A percentile compares a stretch with the other conserved stretches of the same genome.
phyloP scores from a whole-genome alignment of 1,139 yeast genomes.

The Debaryomyces subglobosus region DNA sequence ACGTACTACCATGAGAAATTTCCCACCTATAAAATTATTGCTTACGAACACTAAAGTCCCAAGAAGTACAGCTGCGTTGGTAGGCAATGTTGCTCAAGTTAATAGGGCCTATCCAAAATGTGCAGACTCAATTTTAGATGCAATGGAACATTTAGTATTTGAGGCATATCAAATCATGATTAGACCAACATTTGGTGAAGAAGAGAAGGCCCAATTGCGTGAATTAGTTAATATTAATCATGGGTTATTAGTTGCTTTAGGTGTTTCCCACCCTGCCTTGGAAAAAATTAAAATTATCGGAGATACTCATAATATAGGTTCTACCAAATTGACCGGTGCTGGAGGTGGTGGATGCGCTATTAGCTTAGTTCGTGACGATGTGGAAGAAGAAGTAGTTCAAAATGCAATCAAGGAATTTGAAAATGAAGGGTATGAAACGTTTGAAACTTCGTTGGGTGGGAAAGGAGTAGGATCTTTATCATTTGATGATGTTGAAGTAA shows the following conservation, averaged over 20 bases:
- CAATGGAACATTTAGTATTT: slow-evolving; percentile 68
- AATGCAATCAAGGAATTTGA: slow-evolving; percentile 41
- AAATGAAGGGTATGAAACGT: slow-evolving; percentile 71
- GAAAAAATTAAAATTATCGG: slow-evolving; percentile 70
- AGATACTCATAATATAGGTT: slow-evolving; percentile 68
- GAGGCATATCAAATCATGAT: slow-evolving; percentile 69
- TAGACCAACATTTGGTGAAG: slow-evolving; percentile 50
- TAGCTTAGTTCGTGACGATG: slow-evolving; percentile 66
- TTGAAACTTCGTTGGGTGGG: slow-evolving; percentile 84
- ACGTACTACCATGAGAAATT: slow-evolving; percentile 65
- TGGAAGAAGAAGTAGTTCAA: slow-evolving; percentile 30
- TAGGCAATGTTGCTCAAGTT: slow-evolving; percentile 69
- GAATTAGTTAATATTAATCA: slow-evolving; percentile 84
- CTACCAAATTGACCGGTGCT: slow-evolving; percentile 95
- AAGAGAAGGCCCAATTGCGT: slow-evolving; percentile 50
- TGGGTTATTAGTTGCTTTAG: slow-evolving; percentile 80
- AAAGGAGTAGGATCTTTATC: slow-evolving; percentile 72
- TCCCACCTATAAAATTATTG: slow-evolving; percentile 75
- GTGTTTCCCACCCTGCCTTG: slow-evolving; percentile 89
- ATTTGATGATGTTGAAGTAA: slow-evolving; percentile 22
- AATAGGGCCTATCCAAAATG: slow-evolving; percentile 57
- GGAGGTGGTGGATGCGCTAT: slow-evolving; percentile 99
- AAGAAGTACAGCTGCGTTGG: slow-evolving; percentile 82
- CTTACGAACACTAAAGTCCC: slow-evolving; percentile 87
- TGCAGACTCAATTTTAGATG: slow-evolving; percentile 61